A percentile compares a stretch with the other conserved stretches of the same genome.
These are phyloP conservation scores for Hysterium pulicare DNA, from an alignment of 2,329 filamentous ascomycete genomes.

Conservation along the genomic window DNA sequence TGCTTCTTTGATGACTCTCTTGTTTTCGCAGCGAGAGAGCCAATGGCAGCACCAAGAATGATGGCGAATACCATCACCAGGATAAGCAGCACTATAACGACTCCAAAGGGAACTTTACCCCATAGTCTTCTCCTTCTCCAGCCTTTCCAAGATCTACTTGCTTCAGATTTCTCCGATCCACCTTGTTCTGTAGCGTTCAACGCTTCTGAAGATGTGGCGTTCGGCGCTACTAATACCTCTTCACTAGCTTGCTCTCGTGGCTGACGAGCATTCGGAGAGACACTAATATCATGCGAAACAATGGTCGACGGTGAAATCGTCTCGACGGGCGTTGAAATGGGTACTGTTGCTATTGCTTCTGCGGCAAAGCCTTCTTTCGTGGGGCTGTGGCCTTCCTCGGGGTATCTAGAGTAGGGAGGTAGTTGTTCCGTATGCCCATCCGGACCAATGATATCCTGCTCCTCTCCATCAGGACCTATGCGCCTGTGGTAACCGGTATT, in stretches of 20 bases:
- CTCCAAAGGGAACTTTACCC: constrained; percentile 50
- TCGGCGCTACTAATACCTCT: background rate
- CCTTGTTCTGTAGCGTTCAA: constrained; percentile 14
- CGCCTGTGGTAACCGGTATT: constrained; percentile 67
- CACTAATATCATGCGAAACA: constrained; percentile 23
- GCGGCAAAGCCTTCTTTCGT: constrained; percentile 51
- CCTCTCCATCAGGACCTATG: constrained; percentile 76
- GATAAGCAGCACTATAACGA: constrained; percentile 46
- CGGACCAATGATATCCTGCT: constrained; percentile 81
- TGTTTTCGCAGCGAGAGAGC: constrained; percentile 49
- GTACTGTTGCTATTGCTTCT: constrained; percentile 13
- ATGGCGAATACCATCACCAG: constrained; percentile 46
- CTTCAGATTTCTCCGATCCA: constrained; percentile 28
- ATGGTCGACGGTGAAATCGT: constrained; percentile 13
- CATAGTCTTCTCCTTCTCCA: constrained; percentile 46
- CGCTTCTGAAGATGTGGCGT: background rate
- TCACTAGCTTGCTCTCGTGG: background rate
- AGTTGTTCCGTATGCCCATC: constrained; percentile 88
- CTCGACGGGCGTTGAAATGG: constrained; percentile 27
- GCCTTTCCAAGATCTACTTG: constrained; percentile 22
- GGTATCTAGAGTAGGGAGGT: constrained; percentile 87
- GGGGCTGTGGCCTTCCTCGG: constrained; percentile 69
- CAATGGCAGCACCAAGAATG: constrained; percentile 53
- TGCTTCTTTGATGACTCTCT: constrained; percentile 14
- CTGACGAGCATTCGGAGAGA: background rate